A percentile compares a stretch with the other conserved stretches of the same genome.
These are phyloP conservation scores for Colletotrichum theobromicola DNA, from an alignment of 2,329 filamentous ascomycete genomes.

Conservation along the genomic window DNA sequence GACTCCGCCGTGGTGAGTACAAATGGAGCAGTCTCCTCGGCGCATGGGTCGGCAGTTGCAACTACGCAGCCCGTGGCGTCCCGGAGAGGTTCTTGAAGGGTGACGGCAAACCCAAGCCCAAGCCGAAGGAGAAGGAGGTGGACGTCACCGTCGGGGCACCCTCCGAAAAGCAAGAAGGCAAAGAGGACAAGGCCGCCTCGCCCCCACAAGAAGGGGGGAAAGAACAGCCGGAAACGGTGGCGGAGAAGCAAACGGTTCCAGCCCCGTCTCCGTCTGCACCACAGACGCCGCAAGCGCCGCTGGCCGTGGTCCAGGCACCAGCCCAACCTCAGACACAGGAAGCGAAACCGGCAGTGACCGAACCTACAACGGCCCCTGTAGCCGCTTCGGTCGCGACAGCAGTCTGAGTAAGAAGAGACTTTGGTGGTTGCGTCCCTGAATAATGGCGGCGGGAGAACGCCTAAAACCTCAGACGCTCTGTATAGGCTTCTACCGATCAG, in stretches of 20 bases:
- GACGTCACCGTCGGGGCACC: slow-evolving; percentile 21
- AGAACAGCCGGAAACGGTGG: background rate
- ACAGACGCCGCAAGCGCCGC: background rate
- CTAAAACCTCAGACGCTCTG: background rate
- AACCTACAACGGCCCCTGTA: background rate
- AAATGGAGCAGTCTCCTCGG: slow-evolving; percentile 83
- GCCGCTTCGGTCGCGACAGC: background rate
- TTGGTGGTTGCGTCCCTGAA: background rate
- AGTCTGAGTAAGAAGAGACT: slow-evolving; percentile 5
- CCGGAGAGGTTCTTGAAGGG: slow-evolving; percentile 72
- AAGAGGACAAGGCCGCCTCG: slow-evolving; percentile 13
- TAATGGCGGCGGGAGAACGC: background rate
- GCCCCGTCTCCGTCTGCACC: background rate
- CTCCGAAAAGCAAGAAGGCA: slow-evolving; percentile 14
- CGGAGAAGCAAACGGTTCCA: background rate
- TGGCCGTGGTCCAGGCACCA: background rate
- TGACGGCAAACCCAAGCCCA: slow-evolving; percentile 29
- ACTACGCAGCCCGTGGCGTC: slow-evolving; percentile 74
- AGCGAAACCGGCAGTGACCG: slow-evolving; percentile 1
- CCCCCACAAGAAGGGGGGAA: background rate
- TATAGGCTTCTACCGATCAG: slow-evolving; percentile 11
- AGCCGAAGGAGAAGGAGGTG: background rate
- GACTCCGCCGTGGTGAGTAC: slow-evolving; percentile 74
- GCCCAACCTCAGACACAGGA: background rate
- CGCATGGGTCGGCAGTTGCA: slow-evolving; percentile 77